Evolutionary conservation across 78 protist genomes (phyloP), one percentile per base, ranked within the genome.

Genomic region (Salpingoeca rosetta): DNA sequence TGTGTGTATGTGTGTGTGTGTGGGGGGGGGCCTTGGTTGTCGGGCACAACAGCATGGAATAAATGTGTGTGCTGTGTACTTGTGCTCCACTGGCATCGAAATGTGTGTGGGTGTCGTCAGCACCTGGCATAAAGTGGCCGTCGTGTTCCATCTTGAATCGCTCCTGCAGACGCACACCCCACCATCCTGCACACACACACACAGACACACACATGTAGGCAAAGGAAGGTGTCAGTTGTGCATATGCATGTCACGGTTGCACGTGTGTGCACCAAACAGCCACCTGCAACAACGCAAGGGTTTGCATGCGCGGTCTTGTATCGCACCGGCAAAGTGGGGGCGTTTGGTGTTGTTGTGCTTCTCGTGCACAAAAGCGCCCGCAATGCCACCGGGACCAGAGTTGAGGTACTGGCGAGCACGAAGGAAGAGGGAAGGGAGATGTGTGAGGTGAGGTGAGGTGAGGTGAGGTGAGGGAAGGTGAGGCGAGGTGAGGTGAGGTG

Each of bases 331-430:
- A 10, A 82, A 39, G 12, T 82, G 76, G 37, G 65, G 85, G 37
- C 45, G 26, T 12, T n/a, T 44, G 57, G 74, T 25, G 74, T 42
- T n/a, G n/a, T n/a, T n/a, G 86, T 91, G 89, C 45, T 43, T 77
- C 22, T 74, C 77, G 79, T 96, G 96, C 0, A 96, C 91, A 40
- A 96, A 96, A 0, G 83, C 82, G 39, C 97, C 96, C 36, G 89
- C 97, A 10, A 96, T 92, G 85, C 89, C 78, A 36, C 98, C 98
- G 24, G 98, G 98, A 7, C 98, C 97, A 1, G 91, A 40, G 87
- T 94, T 94, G 57, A 94, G 77, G 88, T 96, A 96, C 89, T n/a
- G n/a, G n/a, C n/a, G n/a, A n/a, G n/a, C n/a, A n/a, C n/a, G n/a
- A n/a, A n/a, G n/a, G n/a, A n/a, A n/a, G n/a, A n/a, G n/a, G n/a